These are phyloP conservation scores for Fusarium tricinctum DNA, from an alignment of 2,329 filamentous ascomycete genomes.

Conservation along the genomic window DNA sequence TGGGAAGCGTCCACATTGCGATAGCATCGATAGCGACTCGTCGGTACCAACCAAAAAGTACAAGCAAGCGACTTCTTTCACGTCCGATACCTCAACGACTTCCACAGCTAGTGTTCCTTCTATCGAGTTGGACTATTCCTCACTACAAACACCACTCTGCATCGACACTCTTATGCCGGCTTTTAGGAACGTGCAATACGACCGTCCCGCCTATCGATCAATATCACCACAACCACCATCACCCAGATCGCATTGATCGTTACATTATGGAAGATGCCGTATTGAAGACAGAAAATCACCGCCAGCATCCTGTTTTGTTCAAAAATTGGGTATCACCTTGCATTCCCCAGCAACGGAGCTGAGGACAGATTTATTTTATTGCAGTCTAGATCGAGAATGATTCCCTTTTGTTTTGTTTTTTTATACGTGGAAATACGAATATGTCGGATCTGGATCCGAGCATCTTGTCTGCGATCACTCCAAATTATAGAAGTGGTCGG, in stretches of 20 bases:
- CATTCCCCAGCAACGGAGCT: conserved; percentile 23
- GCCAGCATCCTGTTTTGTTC: conserved; percentile 28
- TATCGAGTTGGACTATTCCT: conserved; percentile 32
- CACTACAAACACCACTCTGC: conserved; percentile 31
- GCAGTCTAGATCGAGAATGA: conserved; percentile 37
- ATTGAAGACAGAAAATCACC: conserved; percentile 8
- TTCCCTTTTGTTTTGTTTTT: conserved; percentile 10
- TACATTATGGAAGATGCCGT: conserved; percentile 4
- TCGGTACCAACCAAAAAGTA: conserved; percentile 46
- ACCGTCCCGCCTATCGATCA: conserved; percentile 38
- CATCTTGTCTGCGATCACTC: conserved; percentile 5
- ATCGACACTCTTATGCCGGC: conserved; percentile 40
- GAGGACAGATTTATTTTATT: conserved; percentile 32
- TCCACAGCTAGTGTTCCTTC: conserved; percentile 34
- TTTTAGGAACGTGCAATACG: conserved; percentile 46
- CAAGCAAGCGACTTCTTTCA: conserved; percentile 47
- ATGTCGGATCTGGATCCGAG: conserved; percentile 1
- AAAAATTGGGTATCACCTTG: conserved; percentile 39
- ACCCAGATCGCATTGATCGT: conserved; percentile 44
- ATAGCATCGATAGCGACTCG: conserved; percentile 39
- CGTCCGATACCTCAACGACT: conserved; percentile 43
- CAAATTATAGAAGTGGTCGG: conserved; percentile 10
- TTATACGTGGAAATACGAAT: conserved; percentile 31
- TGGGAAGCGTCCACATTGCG: conserved; percentile 45
- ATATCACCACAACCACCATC: conserved; percentile 47